Percentiles rank a stretch among this genome's conserved stretches.
phyloP scores from a whole-genome alignment of 495 filamentous ascomycete species.

The Annulohypoxylon stygium region DNA sequence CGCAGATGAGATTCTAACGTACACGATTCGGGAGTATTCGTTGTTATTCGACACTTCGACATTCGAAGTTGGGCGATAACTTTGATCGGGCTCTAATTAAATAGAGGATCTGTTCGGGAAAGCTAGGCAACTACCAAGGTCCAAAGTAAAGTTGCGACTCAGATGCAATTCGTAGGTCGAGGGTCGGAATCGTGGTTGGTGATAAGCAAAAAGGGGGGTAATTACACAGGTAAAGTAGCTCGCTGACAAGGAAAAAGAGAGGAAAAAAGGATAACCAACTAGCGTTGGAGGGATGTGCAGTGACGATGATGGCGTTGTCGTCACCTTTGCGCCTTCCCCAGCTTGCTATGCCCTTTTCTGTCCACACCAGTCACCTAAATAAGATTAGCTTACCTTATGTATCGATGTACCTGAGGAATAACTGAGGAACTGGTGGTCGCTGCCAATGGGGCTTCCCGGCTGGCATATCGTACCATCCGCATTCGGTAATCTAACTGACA shows the following conservation, averaged over 20 bases:
- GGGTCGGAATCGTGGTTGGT: neutral
- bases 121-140: neutral
- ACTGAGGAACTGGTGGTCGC: conserved; percentile 1
- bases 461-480: conserved; percentile 33
- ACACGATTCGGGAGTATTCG: conserved; percentile 21
- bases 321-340: conserved; percentile 43
- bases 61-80: conserved; percentile 31
- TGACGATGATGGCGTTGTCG: conserved; percentile 46
- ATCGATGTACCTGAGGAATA: conserved; percentile 9
- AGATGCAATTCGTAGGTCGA: conserved; percentile 13
- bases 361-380: conserved; percentile 19
- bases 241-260: neutral
- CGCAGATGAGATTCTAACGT: conserved; percentile 15
- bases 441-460: conserved; percentile 11
- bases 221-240: neutral
- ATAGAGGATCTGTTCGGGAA: neutral
- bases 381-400: conserved; percentile 38
- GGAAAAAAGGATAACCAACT: conserved; percentile 25
- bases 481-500: conserved; percentile 36
- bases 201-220: conserved; percentile 7
- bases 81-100: conserved; percentile 33
- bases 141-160: conserved; percentile 19
- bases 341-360: conserved; percentile 30
- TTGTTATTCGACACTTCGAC: conserved; percentile 5
- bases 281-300: conserved; percentile 26